These are phyloP conservation scores for Chaetomiaceae sp. DNA, from an alignment of 2,329 filamentous ascomycete genomes.

Conservation along the genomic window DNA sequence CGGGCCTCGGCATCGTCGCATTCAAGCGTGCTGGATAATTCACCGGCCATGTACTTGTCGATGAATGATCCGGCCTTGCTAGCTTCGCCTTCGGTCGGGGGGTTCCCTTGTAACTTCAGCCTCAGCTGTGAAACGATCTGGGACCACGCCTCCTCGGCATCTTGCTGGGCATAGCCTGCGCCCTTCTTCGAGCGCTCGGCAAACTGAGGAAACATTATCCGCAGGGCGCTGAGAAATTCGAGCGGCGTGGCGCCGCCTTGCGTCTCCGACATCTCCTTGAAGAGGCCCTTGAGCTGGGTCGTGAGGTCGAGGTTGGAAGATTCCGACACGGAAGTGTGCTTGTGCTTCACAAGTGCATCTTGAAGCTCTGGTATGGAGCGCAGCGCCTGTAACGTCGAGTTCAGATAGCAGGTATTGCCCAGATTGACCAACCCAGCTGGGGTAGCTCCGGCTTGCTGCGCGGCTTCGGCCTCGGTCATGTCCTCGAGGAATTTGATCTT, in stretches of 20 bases:
- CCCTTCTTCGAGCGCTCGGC: conserved; percentile 80
- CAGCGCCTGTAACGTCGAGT: conserved; percentile 91
- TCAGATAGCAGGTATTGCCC: conserved; percentile 97
- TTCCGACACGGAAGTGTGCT: conserved; percentile 36
- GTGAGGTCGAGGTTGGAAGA: conserved; percentile 64
- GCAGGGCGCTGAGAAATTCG: conserved; percentile 74
- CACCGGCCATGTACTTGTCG: conserved; percentile 83
- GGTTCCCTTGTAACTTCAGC: conserved; percentile 65
- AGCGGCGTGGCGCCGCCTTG: conserved; percentile 81
- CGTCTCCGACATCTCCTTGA: conserved; percentile 83
- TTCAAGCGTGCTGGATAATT: conserved; percentile 69
- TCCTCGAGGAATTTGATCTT: conserved; percentile 87
- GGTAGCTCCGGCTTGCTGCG: conserved; percentile 73
- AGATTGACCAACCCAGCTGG: conserved; percentile 87
- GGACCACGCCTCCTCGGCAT: conserved; percentile 97
- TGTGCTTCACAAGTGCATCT: conserved; percentile 62
- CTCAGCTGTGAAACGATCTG: conserved; percentile 83
- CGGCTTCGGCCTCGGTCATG: conserved; percentile 91
- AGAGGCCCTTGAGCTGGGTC: conserved; percentile 71
- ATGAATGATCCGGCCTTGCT: conserved; percentile 58
- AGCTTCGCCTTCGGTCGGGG: conserved; percentile 41
- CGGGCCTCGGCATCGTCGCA: conserved; percentile 77
- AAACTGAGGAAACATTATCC: conserved; percentile 82
- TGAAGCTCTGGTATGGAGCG: conserved; percentile 87
- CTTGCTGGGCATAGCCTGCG: conserved; percentile 89